Percentiles rank a stretch among this genome's conserved stretches.
These are phyloP conservation scores for Diatrype stigma DNA, from an alignment of 2,329 filamentous ascomycete species.

Conservation along the genomic window DNA sequence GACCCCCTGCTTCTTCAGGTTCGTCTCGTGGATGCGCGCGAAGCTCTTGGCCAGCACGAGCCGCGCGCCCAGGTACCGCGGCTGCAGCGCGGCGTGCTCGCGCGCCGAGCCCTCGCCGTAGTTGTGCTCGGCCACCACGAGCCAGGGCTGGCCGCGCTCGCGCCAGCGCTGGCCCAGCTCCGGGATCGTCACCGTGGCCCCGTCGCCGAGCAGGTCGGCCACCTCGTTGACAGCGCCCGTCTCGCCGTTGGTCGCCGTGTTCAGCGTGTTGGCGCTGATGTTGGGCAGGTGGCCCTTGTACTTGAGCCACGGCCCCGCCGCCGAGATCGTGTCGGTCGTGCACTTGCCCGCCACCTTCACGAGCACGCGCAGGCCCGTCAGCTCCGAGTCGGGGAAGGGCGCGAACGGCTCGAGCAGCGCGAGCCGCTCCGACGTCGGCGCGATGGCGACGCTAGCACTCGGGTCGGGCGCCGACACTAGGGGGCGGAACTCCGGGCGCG, in stretches of 20 bases:
- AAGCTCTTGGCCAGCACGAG: constrained; percentile 84
- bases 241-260: constrained; percentile 87
- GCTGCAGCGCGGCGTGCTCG: constrained; percentile 86
- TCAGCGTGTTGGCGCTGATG: constrained; percentile 95
- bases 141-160: constrained; percentile 69
- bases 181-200: constrained; percentile 72
- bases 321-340: constrained; percentile 98
- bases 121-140: constrained; percentile 96
- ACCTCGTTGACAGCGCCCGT: constrained; percentile 91
- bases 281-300: constrained; percentile 99
- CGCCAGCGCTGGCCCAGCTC: constrained; percentile 85
- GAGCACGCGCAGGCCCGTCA: constrained; percentile 75
- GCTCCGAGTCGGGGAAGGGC: constrained; percentile 72
- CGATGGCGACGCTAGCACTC: constrained; percentile 68
- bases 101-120: constrained; percentile 88
- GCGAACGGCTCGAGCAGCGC: constrained; percentile 88
- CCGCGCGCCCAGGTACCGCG: constrained; percentile 81
- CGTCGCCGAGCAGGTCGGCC: constrained; percentile 68
- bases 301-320: constrained; percentile 94
- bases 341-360: constrained; percentile 98
- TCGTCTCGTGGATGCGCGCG: constrained; percentile 91
- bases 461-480: constrained; percentile 69
- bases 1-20: constrained; percentile 95
- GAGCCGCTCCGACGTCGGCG: constrained; percentile 83
- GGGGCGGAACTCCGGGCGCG: constrained; percentile 62